phyloP scores from a whole-genome alignment of 352 stramenopile genomes.

The Vaucheria bursata region DNA sequence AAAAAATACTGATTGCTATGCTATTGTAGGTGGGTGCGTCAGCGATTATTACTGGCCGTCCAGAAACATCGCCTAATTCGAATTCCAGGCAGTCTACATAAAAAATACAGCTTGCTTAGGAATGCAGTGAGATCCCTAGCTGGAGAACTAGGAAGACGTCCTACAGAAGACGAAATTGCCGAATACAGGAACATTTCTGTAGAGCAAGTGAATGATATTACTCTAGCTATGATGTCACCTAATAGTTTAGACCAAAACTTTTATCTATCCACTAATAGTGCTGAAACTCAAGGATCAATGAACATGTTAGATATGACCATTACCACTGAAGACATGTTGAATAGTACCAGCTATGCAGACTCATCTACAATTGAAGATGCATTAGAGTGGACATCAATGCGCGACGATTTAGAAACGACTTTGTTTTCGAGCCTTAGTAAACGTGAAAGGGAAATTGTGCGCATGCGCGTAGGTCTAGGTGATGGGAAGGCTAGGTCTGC shows the following conservation, averaged over 20 bases:
- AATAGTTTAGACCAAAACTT: background rate
- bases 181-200: constrained; percentile 17
- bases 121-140: constrained; percentile 53
- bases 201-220: background rate
- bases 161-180: constrained; percentile 52
- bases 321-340: background rate
- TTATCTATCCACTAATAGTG: background rate
- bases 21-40: constrained; percentile 59
- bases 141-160: constrained; percentile 53
- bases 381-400: background rate
- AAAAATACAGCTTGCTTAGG: constrained; percentile 53
- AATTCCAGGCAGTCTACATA: constrained; percentile 60
- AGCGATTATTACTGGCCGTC: constrained; percentile 43
- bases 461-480: constrained; percentile 21
- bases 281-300: background rate
- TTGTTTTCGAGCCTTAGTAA: background rate
- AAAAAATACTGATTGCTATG: too few relatives aligned
- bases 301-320: background rate
- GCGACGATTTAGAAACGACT: background rate
- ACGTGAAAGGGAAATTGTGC: constrained; percentile 11
- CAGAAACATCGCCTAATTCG: constrained; percentile 55
- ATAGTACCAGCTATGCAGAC: background rate
- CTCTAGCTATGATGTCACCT: background rate
- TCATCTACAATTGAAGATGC: too few relatives aligned
- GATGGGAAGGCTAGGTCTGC: constrained; percentile 12